These are phyloP conservation scores for Podaxis rugospora DNA, from an alignment of 768 basidiomycete species.

Conservation along the genomic window DNA sequence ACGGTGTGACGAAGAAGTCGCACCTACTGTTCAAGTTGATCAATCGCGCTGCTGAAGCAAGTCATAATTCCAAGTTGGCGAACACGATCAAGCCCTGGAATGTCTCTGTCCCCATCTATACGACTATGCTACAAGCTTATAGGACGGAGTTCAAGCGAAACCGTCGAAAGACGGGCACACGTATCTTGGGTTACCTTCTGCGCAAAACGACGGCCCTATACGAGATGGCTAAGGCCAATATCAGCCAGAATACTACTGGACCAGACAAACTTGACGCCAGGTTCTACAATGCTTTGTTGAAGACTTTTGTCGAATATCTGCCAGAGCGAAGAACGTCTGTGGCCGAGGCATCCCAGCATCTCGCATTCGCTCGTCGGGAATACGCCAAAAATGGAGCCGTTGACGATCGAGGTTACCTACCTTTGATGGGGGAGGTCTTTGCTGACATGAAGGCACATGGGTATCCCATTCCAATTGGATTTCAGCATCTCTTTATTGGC, in stretches of 20 bases:
- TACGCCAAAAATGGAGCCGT: conserved; percentile 4
- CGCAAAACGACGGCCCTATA: neutral
- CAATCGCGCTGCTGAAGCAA: neutral
- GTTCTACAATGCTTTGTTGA: conserved; percentile 63
- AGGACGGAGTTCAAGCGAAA: conserved; percentile 34
- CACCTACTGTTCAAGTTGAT: neutral
- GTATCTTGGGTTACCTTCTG: neutral
- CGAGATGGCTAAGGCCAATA: neutral
- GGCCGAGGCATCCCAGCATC: neutral
- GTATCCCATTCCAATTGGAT: conserved; percentile 16
- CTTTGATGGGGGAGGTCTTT: conserved; percentile 13
- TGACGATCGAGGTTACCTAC: neutral
- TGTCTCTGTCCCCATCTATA: conserved; percentile 64
- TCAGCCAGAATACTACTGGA: conserved; percentile 2
- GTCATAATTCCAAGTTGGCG: neutral
- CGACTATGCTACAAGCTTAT: conserved; percentile 65
- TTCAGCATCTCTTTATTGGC: conserved; percentile 16
- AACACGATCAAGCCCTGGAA: conserved; percentile 47
- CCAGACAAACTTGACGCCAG: conserved; percentile 39
- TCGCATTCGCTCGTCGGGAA: neutral
- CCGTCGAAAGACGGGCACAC: neutral
- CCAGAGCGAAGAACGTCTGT: neutral
- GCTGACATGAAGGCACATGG: conserved; percentile 16
- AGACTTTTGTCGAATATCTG: conserved; percentile 28
- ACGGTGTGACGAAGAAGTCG: conserved; percentile 41